Percentiles rank a stretch among this genome's conserved stretches.
Conservation (phyloP, 176 grass and related monocot genomes). For the Puccinellia tenuiflora region DNA sequence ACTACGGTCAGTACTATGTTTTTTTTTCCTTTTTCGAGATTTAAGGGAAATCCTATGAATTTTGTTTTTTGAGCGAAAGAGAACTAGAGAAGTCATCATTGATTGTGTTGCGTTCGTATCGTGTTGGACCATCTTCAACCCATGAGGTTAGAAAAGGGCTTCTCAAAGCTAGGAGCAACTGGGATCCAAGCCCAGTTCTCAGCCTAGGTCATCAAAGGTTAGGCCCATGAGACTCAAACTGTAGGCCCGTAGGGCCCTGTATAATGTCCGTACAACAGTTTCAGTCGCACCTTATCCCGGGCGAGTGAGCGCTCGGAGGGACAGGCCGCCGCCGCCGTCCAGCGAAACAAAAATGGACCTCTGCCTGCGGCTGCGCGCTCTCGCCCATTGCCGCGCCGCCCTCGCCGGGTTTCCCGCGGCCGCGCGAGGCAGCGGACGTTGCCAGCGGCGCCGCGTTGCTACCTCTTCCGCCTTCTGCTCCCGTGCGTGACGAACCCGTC, state of each 20-base stretch:
- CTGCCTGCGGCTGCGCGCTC: constrained; percentile 23
- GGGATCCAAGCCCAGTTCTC: neutral
- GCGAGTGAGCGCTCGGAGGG: neutral
- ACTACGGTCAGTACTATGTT: too few relatives aligned
- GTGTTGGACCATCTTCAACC: too few relatives aligned
- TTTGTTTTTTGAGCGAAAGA: too few relatives aligned
- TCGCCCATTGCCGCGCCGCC: neutral
- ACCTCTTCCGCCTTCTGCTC: constrained; percentile 14
- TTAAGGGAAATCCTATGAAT: too few relatives aligned
- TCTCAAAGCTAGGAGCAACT: neutral
- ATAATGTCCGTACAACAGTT: neutral
- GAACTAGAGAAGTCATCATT: too few relatives aligned
- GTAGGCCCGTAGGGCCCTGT: neutral
- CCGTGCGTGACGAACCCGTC: constrained; percentile 4
- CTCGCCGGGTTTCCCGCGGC: neutral
- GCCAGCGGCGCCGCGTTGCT: neutral
- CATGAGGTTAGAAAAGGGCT: too few relatives aligned
- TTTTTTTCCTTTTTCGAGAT: too few relatives aligned
- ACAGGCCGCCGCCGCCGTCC: neutral
- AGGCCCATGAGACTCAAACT: neutral
- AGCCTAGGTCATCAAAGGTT: neutral
- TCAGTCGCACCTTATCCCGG: too few relatives aligned
- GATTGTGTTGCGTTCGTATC: too few relatives aligned
- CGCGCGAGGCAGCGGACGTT: neutral
- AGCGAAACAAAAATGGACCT: constrained; percentile 27